Evolutionary conservation across 2,329 filamentous ascomycete species (phyloP).

Genomic region (Aspergillus eucalypticola): DNA sequence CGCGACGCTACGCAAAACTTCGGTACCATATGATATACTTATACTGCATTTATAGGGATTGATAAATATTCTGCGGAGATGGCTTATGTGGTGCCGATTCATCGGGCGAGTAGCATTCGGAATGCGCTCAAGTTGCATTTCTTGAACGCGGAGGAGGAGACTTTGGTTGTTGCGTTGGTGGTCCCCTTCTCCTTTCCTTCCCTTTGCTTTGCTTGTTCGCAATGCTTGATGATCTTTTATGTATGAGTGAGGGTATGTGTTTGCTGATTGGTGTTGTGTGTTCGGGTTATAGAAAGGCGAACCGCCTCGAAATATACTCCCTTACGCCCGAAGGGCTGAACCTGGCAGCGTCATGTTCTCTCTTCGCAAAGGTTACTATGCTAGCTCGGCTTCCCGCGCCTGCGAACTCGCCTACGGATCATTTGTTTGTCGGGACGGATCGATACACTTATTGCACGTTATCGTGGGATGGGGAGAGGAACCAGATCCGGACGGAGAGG

Average conservation of each 20-base stretch:
- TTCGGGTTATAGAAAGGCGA: slow-evolving; percentile 65
- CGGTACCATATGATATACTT: too few species aligned
- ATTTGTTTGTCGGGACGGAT: slow-evolving; percentile 91
- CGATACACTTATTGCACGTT: slow-evolving; percentile 88
- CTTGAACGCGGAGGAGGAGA: slow-evolving; percentile 71
- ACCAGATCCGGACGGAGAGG: slow-evolving; percentile 58
- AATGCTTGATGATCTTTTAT: neutral
- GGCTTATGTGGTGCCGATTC: slow-evolving; percentile 94
- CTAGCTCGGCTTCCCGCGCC: slow-evolving; percentile 61
- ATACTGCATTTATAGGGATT: neutral
- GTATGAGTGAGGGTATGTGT: neutral
- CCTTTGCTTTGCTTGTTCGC: neutral
- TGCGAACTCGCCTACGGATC: slow-evolving; percentile 70
- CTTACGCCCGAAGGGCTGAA: slow-evolving; percentile 61
- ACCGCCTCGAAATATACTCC: slow-evolving; percentile 81
- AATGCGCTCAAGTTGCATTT: slow-evolving; percentile 83
- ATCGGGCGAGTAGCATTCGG: slow-evolving; percentile 85
- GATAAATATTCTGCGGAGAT: slow-evolving; percentile 51
- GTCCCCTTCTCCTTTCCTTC: slow-evolving; percentile 1
- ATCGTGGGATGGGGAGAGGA: slow-evolving; percentile 68
- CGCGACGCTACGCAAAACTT: too few species aligned
- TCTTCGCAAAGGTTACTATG: slow-evolving; percentile 87
- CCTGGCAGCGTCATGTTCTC: slow-evolving; percentile 66
- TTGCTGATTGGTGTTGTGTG: slow-evolving; percentile 11
- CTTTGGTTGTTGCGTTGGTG: slow-evolving; percentile 82